Conservation (phyloP, 441 rosid species). For the Corymbia calophylla region DNA sequence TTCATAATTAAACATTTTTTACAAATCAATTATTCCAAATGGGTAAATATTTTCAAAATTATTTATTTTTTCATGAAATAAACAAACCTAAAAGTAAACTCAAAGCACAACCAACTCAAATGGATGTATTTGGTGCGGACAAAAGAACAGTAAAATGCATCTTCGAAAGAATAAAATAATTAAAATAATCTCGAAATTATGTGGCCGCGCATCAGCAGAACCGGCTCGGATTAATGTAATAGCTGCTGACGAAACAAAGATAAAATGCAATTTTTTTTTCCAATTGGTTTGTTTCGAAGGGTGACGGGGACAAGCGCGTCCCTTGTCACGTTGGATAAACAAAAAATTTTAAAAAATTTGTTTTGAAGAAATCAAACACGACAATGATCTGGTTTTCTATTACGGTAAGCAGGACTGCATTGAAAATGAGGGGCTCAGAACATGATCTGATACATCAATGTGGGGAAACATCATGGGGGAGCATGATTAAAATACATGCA, state of each 20-base stretch:
- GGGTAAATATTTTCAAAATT: too few species aligned
- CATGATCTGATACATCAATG: neutral
- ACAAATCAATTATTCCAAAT: neutral
- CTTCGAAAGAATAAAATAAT: too few species aligned
- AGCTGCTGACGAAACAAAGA: neutral
- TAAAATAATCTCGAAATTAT: neutral
- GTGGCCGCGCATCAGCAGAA: neutral
- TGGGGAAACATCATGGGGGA: neutral
- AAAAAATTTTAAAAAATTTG: neutral
- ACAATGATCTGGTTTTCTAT: neutral
- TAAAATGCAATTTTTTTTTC: neutral
- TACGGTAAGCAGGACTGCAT: neutral
- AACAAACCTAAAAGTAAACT: too few species aligned
- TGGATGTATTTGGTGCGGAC: neutral
- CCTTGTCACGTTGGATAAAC: neutral
- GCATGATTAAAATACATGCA: neutral
- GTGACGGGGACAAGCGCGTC: neutral
- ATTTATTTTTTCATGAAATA: too few species aligned
- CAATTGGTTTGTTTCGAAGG: neutral
- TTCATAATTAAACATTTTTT: neutral
- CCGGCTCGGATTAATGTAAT: neutral
- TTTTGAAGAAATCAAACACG: neutral
- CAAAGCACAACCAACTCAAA: neutral
- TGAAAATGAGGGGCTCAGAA: neutral
- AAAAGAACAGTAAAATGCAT: neutral